Base-by-base conservation (phyloP, 352 stramenopile species). In the Phytophthora boehmeriae region DNA sequence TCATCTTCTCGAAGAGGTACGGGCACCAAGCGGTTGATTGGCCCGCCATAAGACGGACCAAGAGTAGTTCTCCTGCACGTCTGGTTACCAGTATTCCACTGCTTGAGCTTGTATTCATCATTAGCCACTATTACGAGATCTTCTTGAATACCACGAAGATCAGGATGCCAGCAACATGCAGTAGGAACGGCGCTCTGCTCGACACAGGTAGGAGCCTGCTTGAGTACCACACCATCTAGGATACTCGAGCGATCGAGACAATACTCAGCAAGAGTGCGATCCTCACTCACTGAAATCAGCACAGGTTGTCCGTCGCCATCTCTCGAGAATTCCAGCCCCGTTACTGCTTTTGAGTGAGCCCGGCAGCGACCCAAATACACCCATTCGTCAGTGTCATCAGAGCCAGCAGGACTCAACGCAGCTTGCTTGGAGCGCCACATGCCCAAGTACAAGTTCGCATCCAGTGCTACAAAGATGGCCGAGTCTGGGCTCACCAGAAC, bases 71-170 rank as follows among this genome's bases (percentile, higher is more conserved):
- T 90, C 8, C 93, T 82, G 59, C 90, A 98, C 9, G 80, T 90
- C 50, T 97, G 96, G 64, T 93, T 97, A 68, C 92, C 86, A 39
- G 80, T 77, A 61, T 96, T 96, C 88, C 90, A 98, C 44, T 96
- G 75, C 74, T 97, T 98, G 45, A 98, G 59, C 70, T 98, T 98
- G 73, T 96, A 98, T 56, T 97, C 94, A 41, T 92, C 80, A 66
- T 96, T 98, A 1, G 88, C 92, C 25, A 95, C 86, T 20, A 97
- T 77, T 2, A 97, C 55, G 25, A 95, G 77, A 55, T 98, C 94
- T 73, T 98, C 93, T 45, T 92, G 84, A 2, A 91, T 59, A 19
- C 67, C 73, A 20, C 71, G 72, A 41, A 91, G 76, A 54, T 94
- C 85, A 0, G 92, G 91, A 41, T 97, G 86, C 92, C 92, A 98